Conservation (phyloP, 805 yeast species). For the Hanseniaspora mollemarum region DNA sequence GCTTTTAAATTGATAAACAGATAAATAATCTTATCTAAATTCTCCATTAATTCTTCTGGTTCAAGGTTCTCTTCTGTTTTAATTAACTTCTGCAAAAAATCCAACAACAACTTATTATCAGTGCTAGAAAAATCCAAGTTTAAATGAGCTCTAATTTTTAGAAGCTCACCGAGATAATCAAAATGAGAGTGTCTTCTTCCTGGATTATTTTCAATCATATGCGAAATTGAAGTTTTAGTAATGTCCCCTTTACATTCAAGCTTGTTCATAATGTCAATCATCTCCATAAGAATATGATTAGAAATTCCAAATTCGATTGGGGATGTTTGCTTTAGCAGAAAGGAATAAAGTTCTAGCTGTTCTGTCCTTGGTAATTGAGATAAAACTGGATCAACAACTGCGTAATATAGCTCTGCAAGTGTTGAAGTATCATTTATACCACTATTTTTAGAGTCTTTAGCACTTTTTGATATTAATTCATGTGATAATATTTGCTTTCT, state of each 20-base stretch:
- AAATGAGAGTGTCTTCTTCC: constrained; percentile 13
- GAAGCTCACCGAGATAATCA: constrained; percentile 1
- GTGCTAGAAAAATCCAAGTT: not conserved
- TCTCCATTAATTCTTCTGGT: constrained; percentile 25
- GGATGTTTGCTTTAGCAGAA: constrained; percentile 1
- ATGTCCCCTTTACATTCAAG: not conserved
- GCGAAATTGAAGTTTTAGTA: constrained; percentile 27
- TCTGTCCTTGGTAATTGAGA: not conserved
- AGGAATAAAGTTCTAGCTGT: not conserved
- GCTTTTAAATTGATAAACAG: constrained; percentile 21
- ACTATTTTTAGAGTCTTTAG: not conserved
- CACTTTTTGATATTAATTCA: not conserved
- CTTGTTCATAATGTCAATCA: not conserved
- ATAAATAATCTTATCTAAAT: constrained; percentile 23
- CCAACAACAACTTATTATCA: constrained; percentile 23
- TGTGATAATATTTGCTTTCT: constrained; percentile 1
- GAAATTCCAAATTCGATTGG: constrained; percentile 11
- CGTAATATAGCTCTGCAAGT: constrained; percentile 1
- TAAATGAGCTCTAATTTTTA: not conserved
- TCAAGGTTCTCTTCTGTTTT: constrained; percentile 31
- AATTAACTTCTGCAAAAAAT: constrained; percentile 32
- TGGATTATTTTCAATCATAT: constrained; percentile 21
- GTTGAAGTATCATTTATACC: not conserved
- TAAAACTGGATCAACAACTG: not conserved
- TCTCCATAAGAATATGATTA: not conserved